These are phyloP conservation scores for Beauveria australis DNA, from an alignment of 2,329 filamentous ascomycete genomes.

Conservation along the genomic window DNA sequence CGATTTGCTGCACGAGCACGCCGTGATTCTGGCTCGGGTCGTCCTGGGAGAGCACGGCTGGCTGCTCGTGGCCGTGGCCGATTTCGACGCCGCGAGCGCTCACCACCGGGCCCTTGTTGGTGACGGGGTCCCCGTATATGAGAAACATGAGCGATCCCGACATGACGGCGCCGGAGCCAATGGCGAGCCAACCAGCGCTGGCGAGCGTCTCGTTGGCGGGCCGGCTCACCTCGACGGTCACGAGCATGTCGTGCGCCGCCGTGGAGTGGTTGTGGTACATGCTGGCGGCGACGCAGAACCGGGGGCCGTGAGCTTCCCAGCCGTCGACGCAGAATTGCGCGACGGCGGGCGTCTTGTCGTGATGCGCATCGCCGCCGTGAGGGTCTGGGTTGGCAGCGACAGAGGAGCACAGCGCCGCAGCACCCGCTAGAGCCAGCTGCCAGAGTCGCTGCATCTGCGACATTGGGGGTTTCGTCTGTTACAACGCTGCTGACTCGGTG, in stretches of 20 bases:
- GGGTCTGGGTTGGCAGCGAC: neutral
- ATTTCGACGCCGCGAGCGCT: slow-evolving; percentile 8
- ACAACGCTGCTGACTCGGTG: neutral
- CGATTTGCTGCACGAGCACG: slow-evolving; percentile 8
- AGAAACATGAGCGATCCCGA: slow-evolving; percentile 10
- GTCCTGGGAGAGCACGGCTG: neutral
- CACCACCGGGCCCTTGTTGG: neutral
- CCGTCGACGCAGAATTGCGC: slow-evolving; percentile 10
- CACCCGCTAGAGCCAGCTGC: neutral
- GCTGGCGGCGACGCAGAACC: slow-evolving; percentile 9
- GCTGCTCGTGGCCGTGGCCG: neutral
- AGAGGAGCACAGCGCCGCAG: neutral
- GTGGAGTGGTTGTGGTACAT: slow-evolving; percentile 13
- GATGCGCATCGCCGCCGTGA: neutral
- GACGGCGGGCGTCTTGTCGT: neutral
- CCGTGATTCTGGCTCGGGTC: neutral
- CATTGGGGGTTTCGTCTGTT: neutral
- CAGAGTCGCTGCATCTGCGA: neutral
- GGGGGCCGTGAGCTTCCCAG: neutral
- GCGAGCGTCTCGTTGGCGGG: neutral
- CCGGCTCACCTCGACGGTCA: slow-evolving; percentile 7
- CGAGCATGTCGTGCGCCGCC: slow-evolving; percentile 10
- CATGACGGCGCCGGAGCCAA: slow-evolving; percentile 10
- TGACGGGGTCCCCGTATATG: slow-evolving; percentile 10
- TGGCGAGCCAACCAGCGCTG: slow-evolving; percentile 8